phyloP scores from a whole-genome alignment of 495 filamentous ascomycete species.

The Aspergillus nidulans region DNA sequence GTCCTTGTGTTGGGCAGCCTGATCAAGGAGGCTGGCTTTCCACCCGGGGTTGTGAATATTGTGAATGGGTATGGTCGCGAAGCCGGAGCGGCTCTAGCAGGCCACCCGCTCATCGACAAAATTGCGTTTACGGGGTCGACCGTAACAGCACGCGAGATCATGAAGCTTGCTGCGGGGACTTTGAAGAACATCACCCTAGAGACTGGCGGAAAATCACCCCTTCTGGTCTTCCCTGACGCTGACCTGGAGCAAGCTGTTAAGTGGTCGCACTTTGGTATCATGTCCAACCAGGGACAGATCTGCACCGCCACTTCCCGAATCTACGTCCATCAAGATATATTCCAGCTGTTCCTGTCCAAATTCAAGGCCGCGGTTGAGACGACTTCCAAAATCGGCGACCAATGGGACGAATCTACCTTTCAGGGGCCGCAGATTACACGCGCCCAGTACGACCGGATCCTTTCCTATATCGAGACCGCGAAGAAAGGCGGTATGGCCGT shows the following conservation, averaged over 20 bases:
- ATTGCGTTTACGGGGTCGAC: conserved; percentile 90
- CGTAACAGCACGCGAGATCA: conserved; percentile 73
- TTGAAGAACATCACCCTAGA: conserved; percentile 94
- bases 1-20: conserved; percentile 73
- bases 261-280: conserved; percentile 76
- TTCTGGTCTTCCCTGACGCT: conserved; percentile 82
- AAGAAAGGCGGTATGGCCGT: conserved; percentile 73
- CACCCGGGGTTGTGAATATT: conserved; percentile 88
- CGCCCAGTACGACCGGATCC: conserved; percentile 77
- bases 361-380: conserved; percentile 65
- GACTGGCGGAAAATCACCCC: conserved; percentile 83
- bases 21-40: conserved; percentile 83
- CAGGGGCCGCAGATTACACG: conserved; percentile 83
- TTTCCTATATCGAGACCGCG: conserved; percentile 70
- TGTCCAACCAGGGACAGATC: conserved; percentile 80
- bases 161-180: conserved; percentile 78
- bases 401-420: conserved; percentile 70
- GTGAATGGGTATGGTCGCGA: conserved; percentile 76
- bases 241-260: conserved; percentile 82
- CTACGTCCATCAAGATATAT: conserved; percentile 72
- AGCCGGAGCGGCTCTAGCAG: conserved; percentile 73
- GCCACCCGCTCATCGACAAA: conserved; percentile 76
- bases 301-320: conserved; percentile 87
- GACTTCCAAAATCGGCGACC: conserved; percentile 69
- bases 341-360: conserved; percentile 67